A percentile compares a stretch with the other conserved stretches of the same genome.
Conservation (phyloP, 2,329 filamentous ascomycete genomes). For the Colletotrichum melonis region DNA sequence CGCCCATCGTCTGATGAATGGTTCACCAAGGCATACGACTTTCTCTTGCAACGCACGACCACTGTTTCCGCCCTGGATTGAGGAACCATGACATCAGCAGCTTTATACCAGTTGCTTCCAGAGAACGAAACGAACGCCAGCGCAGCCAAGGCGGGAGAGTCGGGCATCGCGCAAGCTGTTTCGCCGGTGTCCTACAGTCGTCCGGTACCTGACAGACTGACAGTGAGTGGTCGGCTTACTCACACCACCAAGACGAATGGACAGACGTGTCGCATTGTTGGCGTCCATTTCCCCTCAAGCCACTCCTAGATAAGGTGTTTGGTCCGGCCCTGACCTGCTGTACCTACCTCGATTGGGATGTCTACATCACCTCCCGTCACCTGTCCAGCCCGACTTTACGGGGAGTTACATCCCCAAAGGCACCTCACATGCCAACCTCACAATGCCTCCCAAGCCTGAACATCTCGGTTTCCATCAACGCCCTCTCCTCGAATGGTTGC, state of each 20-base stretch:
- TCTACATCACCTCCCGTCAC: neutral
- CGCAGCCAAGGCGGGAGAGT: neutral
- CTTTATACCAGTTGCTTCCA: neutral
- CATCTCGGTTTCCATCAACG: neutral
- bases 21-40: neutral
- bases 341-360: neutral
- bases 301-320: conserved; percentile 1
- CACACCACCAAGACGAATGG: conserved; percentile 1
- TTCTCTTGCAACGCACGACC: neutral
- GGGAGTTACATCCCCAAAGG: neutral
- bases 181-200: neutral
- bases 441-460: neutral
- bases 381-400: neutral
- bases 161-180: neutral
- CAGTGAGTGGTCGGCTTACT: neutral
- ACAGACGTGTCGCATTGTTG: neutral
- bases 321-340: neutral
- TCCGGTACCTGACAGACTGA: conserved; percentile 3
- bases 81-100: neutral
- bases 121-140: neutral
- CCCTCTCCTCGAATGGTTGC: neutral
- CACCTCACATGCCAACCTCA: neutral
- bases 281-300: neutral
- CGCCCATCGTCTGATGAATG: neutral
- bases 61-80: neutral